Conservation (phyloP, 441 rosid genomes). For the Capsella rubella region DNA sequence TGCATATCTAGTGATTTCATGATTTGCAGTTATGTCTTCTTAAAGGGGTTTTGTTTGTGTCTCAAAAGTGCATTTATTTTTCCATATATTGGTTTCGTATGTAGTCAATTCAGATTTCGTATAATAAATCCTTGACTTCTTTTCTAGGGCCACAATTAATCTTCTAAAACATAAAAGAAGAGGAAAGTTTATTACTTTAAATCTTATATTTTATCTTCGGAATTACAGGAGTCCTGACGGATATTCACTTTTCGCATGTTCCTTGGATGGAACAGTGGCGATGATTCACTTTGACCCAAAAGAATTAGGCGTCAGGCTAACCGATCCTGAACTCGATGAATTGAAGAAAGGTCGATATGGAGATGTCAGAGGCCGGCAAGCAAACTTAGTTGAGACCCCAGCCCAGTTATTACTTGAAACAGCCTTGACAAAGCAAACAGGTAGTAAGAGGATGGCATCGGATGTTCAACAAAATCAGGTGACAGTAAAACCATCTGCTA, state of each 20-base stretch:
- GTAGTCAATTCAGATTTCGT: slow-evolving; percentile 1
- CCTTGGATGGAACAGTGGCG: slow-evolving; percentile 96
- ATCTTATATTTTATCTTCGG: not conserved
- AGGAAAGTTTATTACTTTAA: slow-evolving; percentile 1
- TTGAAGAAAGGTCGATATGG: slow-evolving; percentile 92
- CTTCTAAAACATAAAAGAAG: not conserved
- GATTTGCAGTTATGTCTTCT: slow-evolving; percentile 15
- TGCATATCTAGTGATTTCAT: not conserved
- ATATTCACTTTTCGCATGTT: slow-evolving; percentile 93
- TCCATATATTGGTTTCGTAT: slow-evolving; percentile 9
- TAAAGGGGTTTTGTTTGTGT: not conserved
- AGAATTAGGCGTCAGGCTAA: slow-evolving; percentile 83
- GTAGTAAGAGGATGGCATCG: slow-evolving; percentile 58
- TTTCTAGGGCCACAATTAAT: slow-evolving; percentile 10
- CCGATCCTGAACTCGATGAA: slow-evolving; percentile 82
- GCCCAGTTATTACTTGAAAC: slow-evolving; percentile 95
- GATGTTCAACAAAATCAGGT: slow-evolving; percentile 63
- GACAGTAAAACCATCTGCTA: slow-evolving; percentile 63
- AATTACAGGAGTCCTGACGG: slow-evolving; percentile 95
- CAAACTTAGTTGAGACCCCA: slow-evolving; percentile 90
- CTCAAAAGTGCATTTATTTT: slow-evolving; percentile 9
- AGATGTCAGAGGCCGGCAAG: slow-evolving; percentile 89
- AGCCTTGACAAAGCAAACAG: slow-evolving; percentile 73
- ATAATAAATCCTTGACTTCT: not conserved
- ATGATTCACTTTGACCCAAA: slow-evolving; percentile 82